Evolutionary conservation across 345 rosid species (phyloP).

Genomic region (Bretschneidera sinensis): DNA sequence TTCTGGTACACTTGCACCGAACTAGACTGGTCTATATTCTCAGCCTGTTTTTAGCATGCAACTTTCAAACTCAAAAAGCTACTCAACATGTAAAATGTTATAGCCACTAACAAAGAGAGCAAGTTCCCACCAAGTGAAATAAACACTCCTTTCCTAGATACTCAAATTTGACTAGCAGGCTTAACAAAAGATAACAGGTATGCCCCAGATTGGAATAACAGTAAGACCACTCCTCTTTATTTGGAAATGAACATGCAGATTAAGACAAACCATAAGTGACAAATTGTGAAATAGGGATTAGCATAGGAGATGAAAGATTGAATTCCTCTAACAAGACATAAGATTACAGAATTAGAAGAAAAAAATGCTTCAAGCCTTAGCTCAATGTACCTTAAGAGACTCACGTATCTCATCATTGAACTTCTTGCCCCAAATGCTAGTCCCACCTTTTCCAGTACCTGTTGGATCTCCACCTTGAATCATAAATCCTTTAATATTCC

Average conservation of each 20-base stretch:
- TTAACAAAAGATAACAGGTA: background rate
- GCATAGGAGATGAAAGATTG: background rate
- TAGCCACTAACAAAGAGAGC: background rate
- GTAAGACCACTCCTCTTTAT: background rate
- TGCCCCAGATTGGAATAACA: background rate
- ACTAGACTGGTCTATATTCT: too few relatives aligned
- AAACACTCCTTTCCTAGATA: background rate
- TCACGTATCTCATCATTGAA: conserved; percentile 96
- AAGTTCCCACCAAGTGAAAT: background rate
- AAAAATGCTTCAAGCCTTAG: background rate
- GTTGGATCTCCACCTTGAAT: conserved; percentile 99
- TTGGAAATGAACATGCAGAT: background rate
- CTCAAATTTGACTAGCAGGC: background rate
- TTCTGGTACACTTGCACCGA: too few relatives aligned
- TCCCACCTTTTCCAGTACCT: conserved; percentile 96
- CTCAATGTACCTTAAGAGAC: conserved; percentile 73
- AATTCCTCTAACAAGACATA: too few relatives aligned
- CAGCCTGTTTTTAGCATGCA: too few relatives aligned
- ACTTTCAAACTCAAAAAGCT: too few relatives aligned
- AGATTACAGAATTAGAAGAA: too few relatives aligned
- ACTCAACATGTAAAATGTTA: too few relatives aligned
- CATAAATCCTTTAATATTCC: conserved; percentile 96
- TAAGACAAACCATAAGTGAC: background rate
- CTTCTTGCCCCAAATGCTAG: conserved; percentile 97
- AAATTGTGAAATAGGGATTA: background rate